These are phyloP conservation scores for Colletotrichum godetiae DNA, from an alignment of 2,329 filamentous ascomycete species.

Conservation along the genomic window DNA sequence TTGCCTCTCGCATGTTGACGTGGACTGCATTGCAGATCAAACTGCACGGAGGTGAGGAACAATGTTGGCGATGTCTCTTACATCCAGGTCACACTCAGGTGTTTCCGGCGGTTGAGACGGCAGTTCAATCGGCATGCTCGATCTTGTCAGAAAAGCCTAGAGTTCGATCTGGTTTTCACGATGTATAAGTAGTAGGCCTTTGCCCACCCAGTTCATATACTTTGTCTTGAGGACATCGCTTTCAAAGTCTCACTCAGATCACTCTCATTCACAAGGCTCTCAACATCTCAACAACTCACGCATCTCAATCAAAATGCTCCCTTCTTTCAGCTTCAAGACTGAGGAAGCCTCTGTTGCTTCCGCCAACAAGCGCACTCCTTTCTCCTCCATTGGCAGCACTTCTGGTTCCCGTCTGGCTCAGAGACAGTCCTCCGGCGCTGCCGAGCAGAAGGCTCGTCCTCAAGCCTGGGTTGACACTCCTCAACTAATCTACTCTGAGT, in stretches of 20 bases:
- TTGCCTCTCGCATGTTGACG: neutral
- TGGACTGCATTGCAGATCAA: neutral
- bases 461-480: slow-evolving; percentile 20
- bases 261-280: neutral
- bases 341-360: neutral
- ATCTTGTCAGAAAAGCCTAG: neutral
- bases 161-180: neutral
- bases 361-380: neutral
- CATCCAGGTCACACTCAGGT: neutral
- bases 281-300: neutral
- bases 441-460: slow-evolving; percentile 12
- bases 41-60: neutral
- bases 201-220: neutral
- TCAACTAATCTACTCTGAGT: slow-evolving; percentile 15
- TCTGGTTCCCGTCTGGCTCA: neutral
- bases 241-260: neutral
- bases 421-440: neutral
- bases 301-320: neutral
- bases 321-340: neutral
- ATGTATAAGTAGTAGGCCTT: neutral
- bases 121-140: neutral
- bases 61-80: neutral
- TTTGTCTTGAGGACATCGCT: neutral
- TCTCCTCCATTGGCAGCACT: neutral
- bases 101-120: neutral